Base-by-base conservation (phyloP, 305 asterid species). In the Fraxinus floribunda region DNA sequence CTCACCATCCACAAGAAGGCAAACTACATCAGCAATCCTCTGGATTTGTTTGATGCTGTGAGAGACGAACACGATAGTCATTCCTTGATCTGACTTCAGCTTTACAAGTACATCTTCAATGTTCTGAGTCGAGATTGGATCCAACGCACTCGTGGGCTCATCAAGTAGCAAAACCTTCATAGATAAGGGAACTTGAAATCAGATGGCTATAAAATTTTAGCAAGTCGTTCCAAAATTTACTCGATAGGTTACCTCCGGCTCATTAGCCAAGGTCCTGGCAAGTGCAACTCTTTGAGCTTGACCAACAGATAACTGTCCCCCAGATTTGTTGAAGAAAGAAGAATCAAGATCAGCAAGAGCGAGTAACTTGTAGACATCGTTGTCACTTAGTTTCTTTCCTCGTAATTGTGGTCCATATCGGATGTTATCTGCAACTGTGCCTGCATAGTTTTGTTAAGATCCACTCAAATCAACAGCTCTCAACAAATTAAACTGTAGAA, bases 121-220 rank as follows among this genome's bases (percentile, higher is more conserved):
- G 88, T 95, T 91, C 84, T 94, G 99, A 20, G 95, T 93, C 68
- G 99, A 95, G 78, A 95, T 92, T 13, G 99, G 99, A 86, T 94
- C 98, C 89, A 95, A 84, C 10, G 99, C 97, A 77, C 99, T 95
- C 1, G 99, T 94, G 15, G 99, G 99, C 88, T 95, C 99, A 83
- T 95, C 99, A 57, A 95, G 89, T 62, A 95, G 86, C 89, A 95
- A 82, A 84, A 94, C 98, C 98, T 93, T 68, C 7, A 81, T 29
- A 15, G 1, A 49, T 16, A 76, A 57, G 1, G 78, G 60, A 78
- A 36, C 20, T 8, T 32, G 22, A 74, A 39, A 55, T 46, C 44
- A 79, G 64, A 81, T 32, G 32, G 41, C 46, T 79, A 36, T 60
- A 32, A 9, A 76, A 75, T 39, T n/a, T 36, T 55, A 34, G 7